A percentile compares a stretch with the other conserved stretches of the same genome.
Evolutionary conservation across 208 protist genomes (phyloP).

Genomic region (Tritrichomonas musculus): DNA sequence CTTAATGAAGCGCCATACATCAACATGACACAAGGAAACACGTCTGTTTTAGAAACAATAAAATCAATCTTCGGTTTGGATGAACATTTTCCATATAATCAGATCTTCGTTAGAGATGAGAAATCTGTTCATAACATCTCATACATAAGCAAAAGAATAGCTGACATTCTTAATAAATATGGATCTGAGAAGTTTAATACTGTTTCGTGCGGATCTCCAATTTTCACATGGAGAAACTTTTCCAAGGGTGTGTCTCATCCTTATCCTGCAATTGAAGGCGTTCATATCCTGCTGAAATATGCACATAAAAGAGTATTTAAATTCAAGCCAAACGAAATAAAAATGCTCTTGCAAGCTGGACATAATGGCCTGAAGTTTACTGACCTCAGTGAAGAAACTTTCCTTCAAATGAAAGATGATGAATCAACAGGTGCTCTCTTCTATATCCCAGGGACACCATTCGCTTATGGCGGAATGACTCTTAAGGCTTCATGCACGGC

Average conservation of each 20-base stretch:
- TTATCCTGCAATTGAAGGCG: not conserved
- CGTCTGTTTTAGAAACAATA: not conserved
- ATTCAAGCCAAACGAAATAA: not conserved
- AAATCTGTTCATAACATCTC: not conserved
- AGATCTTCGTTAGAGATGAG: not conserved
- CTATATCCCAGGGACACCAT: not conserved
- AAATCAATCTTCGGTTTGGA: not conserved
- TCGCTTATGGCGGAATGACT: slow-evolving; percentile 10
- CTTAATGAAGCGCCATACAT: slow-evolving; percentile 10
- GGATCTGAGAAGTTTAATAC: not conserved
- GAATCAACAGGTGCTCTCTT: not conserved
- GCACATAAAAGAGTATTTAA: not conserved
- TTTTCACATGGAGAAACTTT: not conserved
- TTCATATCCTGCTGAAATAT: not conserved
- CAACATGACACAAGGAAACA: not conserved
- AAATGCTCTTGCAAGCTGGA: not conserved
- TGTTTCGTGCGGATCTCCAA: not conserved
- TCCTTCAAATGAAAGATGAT: not conserved
- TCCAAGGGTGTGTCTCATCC: not conserved
- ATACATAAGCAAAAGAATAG: not conserved
- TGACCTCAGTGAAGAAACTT: not conserved
- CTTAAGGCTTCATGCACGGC: not conserved
- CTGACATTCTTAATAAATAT: not conserved
- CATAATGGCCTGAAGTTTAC: not conserved
- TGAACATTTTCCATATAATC: not conserved